Conservation (phyloP, 805 yeast genomes). For the Kodamaea neixiangensis region DNA sequence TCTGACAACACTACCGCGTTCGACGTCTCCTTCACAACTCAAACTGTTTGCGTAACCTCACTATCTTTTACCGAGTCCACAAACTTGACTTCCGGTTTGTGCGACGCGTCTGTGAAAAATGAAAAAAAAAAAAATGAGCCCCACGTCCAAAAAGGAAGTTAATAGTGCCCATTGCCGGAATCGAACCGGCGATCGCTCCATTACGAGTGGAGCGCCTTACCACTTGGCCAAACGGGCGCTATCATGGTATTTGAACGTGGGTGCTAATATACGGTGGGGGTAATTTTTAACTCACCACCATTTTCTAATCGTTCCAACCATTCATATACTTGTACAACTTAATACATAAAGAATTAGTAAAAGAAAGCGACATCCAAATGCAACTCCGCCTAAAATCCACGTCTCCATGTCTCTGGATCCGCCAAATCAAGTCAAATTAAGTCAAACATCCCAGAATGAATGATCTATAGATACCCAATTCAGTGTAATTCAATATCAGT, state of each 20-base stretch:
- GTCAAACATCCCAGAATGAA: too few relatives aligned
- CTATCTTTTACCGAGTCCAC: background rate
- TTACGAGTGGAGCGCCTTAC: slow-evolving; percentile 58
- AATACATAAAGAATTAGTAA: too few relatives aligned
- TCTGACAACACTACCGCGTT: background rate
- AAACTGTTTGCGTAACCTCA: background rate
- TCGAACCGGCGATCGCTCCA: slow-evolving; percentile 57
- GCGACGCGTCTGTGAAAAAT: slow-evolving; percentile 5
- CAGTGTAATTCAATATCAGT: too few relatives aligned
- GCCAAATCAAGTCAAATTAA: too few relatives aligned
- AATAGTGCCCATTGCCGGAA: slow-evolving; percentile 50
- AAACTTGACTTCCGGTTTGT: background rate
- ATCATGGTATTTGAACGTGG: background rate
- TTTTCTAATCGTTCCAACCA: too few relatives aligned
- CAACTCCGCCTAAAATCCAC: too few relatives aligned
- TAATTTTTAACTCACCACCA: too few relatives aligned
- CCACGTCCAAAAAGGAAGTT: slow-evolving; percentile 10
- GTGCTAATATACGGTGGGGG: background rate
- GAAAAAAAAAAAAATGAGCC: too few relatives aligned
- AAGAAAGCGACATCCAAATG: too few relatives aligned
- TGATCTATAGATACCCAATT: too few relatives aligned
- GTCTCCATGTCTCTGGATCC: too few relatives aligned
- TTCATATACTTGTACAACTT: too few relatives aligned
- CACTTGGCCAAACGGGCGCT: slow-evolving; percentile 54
- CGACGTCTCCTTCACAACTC: slow-evolving; percentile 1